phyloP scores from a whole-genome alignment of 2,329 filamentous ascomycete species.

The Ceratocystis lukuohia region DNA sequence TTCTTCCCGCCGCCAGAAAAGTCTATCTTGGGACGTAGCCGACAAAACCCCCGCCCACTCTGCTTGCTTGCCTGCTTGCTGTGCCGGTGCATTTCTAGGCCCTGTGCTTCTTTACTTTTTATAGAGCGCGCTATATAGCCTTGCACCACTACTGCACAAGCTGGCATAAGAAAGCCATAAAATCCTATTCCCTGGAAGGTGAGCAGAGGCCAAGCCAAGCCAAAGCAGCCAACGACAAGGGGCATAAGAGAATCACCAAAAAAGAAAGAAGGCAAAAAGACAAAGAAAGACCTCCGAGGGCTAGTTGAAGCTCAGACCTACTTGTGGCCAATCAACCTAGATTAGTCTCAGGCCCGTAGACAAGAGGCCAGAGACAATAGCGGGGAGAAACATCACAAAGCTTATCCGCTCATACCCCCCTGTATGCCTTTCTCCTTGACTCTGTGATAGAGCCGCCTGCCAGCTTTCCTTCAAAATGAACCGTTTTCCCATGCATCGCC shows the following conservation, averaged over 20 bases:
- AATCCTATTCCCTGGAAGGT: not conserved
- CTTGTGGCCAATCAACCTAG: not conserved
- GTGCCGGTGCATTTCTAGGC: not conserved
- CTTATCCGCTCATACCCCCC: not conserved
- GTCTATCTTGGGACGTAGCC: conserved; percentile 1
- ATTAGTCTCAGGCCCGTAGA: not conserved
- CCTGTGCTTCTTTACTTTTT: conserved; percentile 6
- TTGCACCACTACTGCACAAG: not conserved
- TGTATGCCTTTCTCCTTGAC: not conserved
- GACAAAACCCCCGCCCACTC: not conserved
- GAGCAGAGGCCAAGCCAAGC: not conserved
- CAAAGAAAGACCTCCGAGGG: not conserved
- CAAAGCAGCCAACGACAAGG: too few species aligned
- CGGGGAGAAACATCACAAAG: not conserved
- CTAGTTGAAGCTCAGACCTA: conserved; percentile 1
- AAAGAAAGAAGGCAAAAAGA: not conserved
- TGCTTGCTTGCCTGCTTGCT: not conserved
- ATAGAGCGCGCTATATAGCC: not conserved
- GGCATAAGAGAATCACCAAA: not conserved
- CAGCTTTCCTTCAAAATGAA: conserved; percentile 27
- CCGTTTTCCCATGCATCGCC: conserved; percentile 32
- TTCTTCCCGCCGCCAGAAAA: not conserved
- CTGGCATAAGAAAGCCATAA: not conserved
- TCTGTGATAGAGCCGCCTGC: not conserved
- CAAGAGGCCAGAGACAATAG: not conserved